Conservation (phyloP, 2,329 filamentous ascomycete genomes). For the Blastomyces emzantsi region DNA sequence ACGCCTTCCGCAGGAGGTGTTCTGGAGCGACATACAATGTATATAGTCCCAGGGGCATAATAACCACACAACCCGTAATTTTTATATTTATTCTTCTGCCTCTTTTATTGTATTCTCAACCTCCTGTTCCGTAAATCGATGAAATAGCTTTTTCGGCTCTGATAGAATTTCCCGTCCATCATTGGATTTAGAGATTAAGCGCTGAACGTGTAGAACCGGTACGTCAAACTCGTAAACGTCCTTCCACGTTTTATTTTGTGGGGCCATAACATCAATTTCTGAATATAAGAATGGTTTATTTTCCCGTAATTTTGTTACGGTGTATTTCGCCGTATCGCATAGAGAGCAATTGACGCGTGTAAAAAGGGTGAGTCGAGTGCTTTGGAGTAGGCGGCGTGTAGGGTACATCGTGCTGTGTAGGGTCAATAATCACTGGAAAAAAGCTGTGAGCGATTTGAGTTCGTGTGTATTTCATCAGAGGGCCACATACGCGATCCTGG, state of each 20-base stretch:
- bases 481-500: neutral
- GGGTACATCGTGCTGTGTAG: conserved; percentile 10
- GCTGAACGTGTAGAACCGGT: conserved; percentile 53
- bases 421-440: too few species aligned
- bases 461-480: neutral
- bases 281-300: conserved; percentile 47
- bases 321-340: conserved; percentile 52
- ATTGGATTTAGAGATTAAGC: conserved; percentile 35
- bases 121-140: conserved; percentile 51
- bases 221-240: conserved; percentile 56
- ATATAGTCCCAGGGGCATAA: neutral
- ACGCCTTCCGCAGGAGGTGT: neutral
- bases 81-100: conserved; percentile 24
- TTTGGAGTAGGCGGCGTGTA: conserved; percentile 23
- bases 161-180: conserved; percentile 45
- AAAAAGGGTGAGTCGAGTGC: conserved; percentile 49
- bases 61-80: conserved; percentile 4
- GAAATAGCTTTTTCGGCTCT: conserved; percentile 53
- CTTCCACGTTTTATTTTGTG: conserved; percentile 48
- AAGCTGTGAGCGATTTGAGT: neutral
- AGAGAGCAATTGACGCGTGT: conserved; percentile 52
- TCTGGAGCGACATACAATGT: neutral
- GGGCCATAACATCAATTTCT: conserved; percentile 52
- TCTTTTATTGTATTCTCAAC: conserved; percentile 48
- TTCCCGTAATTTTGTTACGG: conserved; percentile 46